Evolutionary conservation across 2,329 filamentous ascomycete species (phyloP).

Genomic region (Boeremia exigua): DNA sequence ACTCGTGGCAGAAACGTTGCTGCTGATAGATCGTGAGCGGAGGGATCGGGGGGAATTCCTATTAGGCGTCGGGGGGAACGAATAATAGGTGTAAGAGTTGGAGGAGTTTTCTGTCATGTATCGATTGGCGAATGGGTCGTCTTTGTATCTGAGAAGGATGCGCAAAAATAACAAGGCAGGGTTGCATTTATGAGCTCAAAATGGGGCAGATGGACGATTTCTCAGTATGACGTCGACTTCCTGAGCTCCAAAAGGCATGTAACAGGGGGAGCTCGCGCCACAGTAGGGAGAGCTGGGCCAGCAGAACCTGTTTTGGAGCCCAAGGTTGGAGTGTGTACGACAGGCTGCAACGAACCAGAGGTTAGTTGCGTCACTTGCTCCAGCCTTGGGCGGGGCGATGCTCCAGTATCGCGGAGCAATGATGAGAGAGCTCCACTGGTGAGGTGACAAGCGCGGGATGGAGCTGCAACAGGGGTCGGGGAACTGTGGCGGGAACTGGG

Average conservation of each 20-base stretch:
- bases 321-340: conserved; percentile 33
- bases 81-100: conserved; percentile 59
- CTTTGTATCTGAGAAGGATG: conserved; percentile 34
- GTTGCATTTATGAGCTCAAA: conserved; percentile 41
- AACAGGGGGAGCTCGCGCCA: conserved; percentile 46
- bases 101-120: conserved; percentile 58
- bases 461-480: conserved; percentile 27
- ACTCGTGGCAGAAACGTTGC: conserved; percentile 42
- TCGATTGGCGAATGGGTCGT: conserved; percentile 46
- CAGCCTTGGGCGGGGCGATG: conserved; percentile 43
- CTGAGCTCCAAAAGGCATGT: conserved; percentile 24
- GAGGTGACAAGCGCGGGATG: conserved; percentile 36
- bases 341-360: conserved; percentile 30
- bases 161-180: conserved; percentile 24
- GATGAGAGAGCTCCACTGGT: conserved; percentile 31
- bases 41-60: conserved; percentile 48
- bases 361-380: conserved; percentile 46
- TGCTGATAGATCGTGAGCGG: conserved; percentile 50
- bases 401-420: conserved; percentile 28
- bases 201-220: conserved; percentile 23
- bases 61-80: conserved; percentile 58
- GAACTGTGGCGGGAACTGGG: conserved; percentile 40
- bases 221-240: conserved; percentile 44
- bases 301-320: conserved; percentile 48
- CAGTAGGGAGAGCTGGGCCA: conserved; percentile 27